Percentiles rank a stretch among this genome's conserved stretches.
Conservation (phyloP, 495 filamentous ascomycete species). For the Talaromyces borbonicus region DNA sequence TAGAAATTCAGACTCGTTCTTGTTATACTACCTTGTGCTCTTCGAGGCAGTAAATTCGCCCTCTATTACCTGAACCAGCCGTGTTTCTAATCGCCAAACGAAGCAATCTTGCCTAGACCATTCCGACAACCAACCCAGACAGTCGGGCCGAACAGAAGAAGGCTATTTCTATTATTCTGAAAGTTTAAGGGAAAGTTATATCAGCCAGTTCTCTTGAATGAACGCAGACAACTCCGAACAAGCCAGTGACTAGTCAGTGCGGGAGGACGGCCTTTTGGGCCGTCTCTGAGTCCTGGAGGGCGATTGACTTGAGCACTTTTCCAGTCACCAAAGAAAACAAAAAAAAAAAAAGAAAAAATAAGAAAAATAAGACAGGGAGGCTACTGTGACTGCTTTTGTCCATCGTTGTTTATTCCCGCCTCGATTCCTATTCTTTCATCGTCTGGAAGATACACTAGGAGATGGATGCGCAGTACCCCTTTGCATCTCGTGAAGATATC, state of each 20-base stretch:
- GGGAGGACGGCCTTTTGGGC: conserved; percentile 39
- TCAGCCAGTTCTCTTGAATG: conserved; percentile 1
- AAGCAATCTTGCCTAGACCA: too few relatives aligned
- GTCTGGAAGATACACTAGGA: not conserved
- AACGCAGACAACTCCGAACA: not conserved
- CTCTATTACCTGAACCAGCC: too few relatives aligned
- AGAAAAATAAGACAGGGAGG: not conserved
- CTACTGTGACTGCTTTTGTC: conserved; percentile 14
- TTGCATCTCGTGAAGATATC: conserved; percentile 65
- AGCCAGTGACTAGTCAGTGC: conserved; percentile 8
- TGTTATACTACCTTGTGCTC: too few relatives aligned
- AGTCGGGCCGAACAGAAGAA: too few relatives aligned
- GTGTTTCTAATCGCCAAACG: too few relatives aligned
- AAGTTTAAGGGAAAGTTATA: not conserved
- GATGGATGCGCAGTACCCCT: conserved; percentile 59
- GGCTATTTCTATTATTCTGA: too few relatives aligned
- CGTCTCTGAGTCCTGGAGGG: conserved; percentile 33
- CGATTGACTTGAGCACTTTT: conserved; percentile 25
- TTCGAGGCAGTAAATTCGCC: too few relatives aligned
- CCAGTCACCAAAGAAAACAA: too few relatives aligned
- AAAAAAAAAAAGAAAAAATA: conserved; percentile 9
- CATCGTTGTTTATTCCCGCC: too few relatives aligned
- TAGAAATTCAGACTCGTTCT: too few relatives aligned
- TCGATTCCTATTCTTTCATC: too few relatives aligned
- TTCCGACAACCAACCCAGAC: too few relatives aligned